Evolutionary conservation across 306 rosid species (phyloP).

Genomic region (Phaseolus lunatus): DNA sequence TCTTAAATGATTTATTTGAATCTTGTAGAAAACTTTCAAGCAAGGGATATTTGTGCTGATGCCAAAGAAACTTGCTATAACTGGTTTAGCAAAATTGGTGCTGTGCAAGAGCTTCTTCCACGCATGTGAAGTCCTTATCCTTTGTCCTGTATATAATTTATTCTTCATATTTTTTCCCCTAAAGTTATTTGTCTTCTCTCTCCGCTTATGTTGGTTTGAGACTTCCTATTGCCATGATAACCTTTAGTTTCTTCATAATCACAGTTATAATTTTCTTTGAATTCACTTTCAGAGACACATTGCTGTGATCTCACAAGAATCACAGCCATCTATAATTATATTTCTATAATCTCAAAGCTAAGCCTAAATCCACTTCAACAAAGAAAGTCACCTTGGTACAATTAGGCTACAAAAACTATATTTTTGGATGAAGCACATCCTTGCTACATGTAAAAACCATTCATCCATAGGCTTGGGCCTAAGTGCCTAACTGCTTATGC

Average conservation of each 20-base stretch:
- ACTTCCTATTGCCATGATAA: constrained; percentile 35
- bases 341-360: constrained; percentile 38
- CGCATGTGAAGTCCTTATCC: constrained; percentile 76
- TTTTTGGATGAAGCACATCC: constrained; percentile 6
- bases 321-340: not conserved
- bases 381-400: constrained; percentile 28
- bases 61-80: constrained; percentile 98
- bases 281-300: constrained; percentile 27
- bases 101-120: constrained; percentile 94
- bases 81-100: constrained; percentile 97
- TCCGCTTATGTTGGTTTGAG: constrained; percentile 37
- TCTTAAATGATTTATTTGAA: constrained; percentile 40
- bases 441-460: constrained; percentile 20
- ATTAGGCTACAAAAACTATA: not conserved
- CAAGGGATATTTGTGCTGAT: constrained; percentile 64
- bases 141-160: constrained; percentile 31
- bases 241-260: constrained; percentile 36
- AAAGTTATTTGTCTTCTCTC: constrained; percentile 20
- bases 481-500: constrained; percentile 17
- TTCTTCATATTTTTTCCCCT: not conserved
- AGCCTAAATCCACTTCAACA: constrained; percentile 9
- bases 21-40: constrained; percentile 70
- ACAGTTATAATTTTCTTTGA: constrained; percentile 19
- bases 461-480: not conserved
- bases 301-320: constrained; percentile 14